phyloP scores from a whole-genome alignment of 1,284 basidiomycete genomes.

The Sporisorium iseilematis-ciliati region DNA sequence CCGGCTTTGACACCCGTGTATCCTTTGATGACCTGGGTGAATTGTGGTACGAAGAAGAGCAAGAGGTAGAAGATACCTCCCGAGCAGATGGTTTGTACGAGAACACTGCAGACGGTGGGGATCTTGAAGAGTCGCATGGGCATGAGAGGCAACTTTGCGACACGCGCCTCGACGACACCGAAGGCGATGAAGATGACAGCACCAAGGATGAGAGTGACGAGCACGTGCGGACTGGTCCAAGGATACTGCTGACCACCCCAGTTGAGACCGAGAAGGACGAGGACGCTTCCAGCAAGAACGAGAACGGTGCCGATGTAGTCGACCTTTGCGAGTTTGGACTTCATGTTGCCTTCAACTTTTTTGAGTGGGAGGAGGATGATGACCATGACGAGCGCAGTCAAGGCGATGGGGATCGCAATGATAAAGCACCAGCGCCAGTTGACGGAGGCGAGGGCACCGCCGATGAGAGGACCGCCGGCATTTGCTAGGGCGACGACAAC shows the following conservation, averaged over 20 bases:
- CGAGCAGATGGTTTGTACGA: conserved; percentile 70
- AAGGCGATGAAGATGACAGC: conserved; percentile 75
- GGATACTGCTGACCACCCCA: conserved; percentile 73
- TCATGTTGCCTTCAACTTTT: conserved; percentile 45
- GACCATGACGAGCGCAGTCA: conserved; percentile 36
- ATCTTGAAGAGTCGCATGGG: conserved; percentile 77
- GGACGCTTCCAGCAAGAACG: conserved; percentile 38
- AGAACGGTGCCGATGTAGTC: conserved; percentile 46
- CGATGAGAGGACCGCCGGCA: conserved; percentile 53
- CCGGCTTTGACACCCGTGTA: conserved; percentile 77
- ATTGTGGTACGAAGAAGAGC: conserved; percentile 77
- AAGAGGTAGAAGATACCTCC: conserved; percentile 64
- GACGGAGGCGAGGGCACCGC: conserved; percentile 49
- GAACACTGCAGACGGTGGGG: conserved; percentile 78
- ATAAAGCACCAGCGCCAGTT: conserved; percentile 52
- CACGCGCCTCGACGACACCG: conserved; percentile 80
- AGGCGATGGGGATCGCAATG: conserved; percentile 41
- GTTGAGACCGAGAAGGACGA: conserved; percentile 75
- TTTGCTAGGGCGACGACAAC: conserved; percentile 54
- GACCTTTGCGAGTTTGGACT: conserved; percentile 42
- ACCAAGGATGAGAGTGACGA: conserved; percentile 76
- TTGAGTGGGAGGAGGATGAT: conserved; percentile 50
- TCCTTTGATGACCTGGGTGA: conserved; percentile 79
- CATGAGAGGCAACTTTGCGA: conserved; percentile 75
- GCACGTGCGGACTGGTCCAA: conserved; percentile 68